These are phyloP conservation scores for Neurospora sp. DNA, from an alignment of 495 filamentous ascomycete species.

Conservation along the genomic window DNA sequence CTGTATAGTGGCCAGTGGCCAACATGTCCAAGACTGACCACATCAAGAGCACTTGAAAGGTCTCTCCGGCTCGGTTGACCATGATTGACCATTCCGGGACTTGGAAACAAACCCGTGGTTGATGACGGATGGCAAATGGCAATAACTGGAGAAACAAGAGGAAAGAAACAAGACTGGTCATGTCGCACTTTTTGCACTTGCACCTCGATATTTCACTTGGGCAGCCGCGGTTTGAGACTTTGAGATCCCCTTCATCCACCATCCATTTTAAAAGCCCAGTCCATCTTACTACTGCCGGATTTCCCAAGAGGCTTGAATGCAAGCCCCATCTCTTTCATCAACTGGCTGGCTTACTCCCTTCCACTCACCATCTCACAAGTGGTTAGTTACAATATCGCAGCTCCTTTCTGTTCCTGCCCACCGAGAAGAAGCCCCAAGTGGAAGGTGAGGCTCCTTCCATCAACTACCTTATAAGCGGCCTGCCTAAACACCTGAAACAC, in stretches of 20 bases:
- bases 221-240: neutral
- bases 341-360: neutral
- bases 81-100: neutral
- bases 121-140: neutral
- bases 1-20: neutral
- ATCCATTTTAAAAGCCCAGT: neutral
- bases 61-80: neutral
- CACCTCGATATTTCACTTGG: neutral
- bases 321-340: neutral
- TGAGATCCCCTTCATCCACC: neutral
- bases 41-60: neutral
- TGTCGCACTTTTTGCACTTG: constrained; percentile 1
- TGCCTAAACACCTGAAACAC: neutral
- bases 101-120: neutral
- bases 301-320: neutral
- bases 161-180: constrained; percentile 1
- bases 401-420: neutral
- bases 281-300: neutral
- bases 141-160: neutral
- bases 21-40: neutral
- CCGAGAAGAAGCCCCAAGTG: neutral
- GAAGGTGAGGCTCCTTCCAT: neutral
- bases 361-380: neutral
- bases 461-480: neutral
- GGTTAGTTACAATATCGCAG: neutral